phyloP scores from a whole-genome alignment of 805 yeast genomes.

The Yamadazyma kitorensis region DNA sequence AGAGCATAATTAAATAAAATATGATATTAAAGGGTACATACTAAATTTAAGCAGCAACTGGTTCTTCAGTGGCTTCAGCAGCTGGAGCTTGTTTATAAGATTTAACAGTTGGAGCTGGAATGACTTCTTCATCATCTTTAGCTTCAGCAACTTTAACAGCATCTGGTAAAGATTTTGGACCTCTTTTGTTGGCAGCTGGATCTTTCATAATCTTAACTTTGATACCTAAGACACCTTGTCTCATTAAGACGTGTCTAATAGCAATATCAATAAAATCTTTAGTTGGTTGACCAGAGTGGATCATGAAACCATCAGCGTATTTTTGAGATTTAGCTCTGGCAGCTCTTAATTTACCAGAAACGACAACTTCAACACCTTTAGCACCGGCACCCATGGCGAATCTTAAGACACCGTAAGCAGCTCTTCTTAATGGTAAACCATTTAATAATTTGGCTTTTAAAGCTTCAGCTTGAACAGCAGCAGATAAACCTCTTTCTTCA shows the following conservation, averaged over 20 bases:
- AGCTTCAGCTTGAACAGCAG: slow-evolving; percentile 99
- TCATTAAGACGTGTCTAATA: slow-evolving; percentile 98
- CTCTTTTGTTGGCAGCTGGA: slow-evolving; percentile 81
- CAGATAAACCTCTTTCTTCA: slow-evolving; percentile 98
- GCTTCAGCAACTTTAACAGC: slow-evolving; percentile 90
- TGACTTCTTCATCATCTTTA: slow-evolving; percentile 81
- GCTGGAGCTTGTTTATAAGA: slow-evolving; percentile 56
- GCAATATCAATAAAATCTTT: slow-evolving; percentile 98
- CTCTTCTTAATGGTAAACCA: slow-evolving; percentile 99
- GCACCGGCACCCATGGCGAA: slow-evolving; percentile 99
- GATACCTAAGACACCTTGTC: slow-evolving; percentile 99
- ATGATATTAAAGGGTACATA: no score
- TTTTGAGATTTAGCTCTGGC: slow-evolving; percentile 99
- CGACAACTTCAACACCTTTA: slow-evolving; percentile 99
- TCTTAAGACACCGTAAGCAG: slow-evolving; percentile 99
- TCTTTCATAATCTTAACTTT: slow-evolving; percentile 99
- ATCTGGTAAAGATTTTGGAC: slow-evolving; percentile 94
- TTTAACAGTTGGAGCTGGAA: slow-evolving; percentile 79
- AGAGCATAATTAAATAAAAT: no score
- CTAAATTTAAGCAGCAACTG: slow-evolving; percentile 28
- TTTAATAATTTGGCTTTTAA: slow-evolving; percentile 95
- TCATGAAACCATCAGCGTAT: slow-evolving; percentile 99
- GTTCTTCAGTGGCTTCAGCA: slow-evolving; percentile 34
- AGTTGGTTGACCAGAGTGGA: slow-evolving; percentile 99
- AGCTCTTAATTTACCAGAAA: slow-evolving; percentile 99